Percentiles rank a stretch among this genome's conserved stretches.
These are phyloP conservation scores for Entomortierella chlamydospora DNA, from an alignment of 192 early-diverging fungal species.

Conservation along the genomic window DNA sequence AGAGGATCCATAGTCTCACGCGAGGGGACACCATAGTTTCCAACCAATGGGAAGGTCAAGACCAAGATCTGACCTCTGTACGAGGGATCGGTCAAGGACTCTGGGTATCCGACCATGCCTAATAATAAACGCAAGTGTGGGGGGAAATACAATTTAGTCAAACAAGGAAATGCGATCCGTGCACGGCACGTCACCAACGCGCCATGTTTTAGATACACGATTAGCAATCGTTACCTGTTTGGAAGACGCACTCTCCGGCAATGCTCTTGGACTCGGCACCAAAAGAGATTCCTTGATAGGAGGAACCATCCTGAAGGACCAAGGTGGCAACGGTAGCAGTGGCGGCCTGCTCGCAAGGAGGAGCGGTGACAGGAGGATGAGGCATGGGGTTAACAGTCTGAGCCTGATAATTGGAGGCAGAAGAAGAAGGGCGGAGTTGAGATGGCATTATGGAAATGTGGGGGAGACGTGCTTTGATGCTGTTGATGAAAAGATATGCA, in stretches of 20 bases:
- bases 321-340: conserved; percentile 70
- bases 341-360: conserved; percentile 49
- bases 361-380: conserved; percentile 45
- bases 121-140: too few species aligned
- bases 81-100: conserved; percentile 98
- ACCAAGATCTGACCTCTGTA: conserved; percentile 99
- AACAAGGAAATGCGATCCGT: conserved; percentile 4
- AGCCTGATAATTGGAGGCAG: conserved; percentile 7
- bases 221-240: conserved; percentile 98
- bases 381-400: conserved; percentile 23
- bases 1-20: conserved; percentile 84
- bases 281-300: conserved; percentile 92
- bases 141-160: too few species aligned
- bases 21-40: conserved; percentile 98
- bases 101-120: conserved; percentile 98
- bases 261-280: conserved; percentile 88
- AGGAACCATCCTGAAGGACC: conserved; percentile 86
- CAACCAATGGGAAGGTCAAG: conserved; percentile 96
- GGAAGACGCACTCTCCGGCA: conserved; percentile 98
- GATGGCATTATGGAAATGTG: conserved; percentile 32
- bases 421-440: conserved; percentile 13
- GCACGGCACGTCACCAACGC: background rate
- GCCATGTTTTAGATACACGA: too few species aligned
- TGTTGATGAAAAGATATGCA: background rate
- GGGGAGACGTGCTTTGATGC: background rate